Evolutionary conservation across 75 land plant species (phyloP).

Genomic region (Pinus albicaulis): DNA sequence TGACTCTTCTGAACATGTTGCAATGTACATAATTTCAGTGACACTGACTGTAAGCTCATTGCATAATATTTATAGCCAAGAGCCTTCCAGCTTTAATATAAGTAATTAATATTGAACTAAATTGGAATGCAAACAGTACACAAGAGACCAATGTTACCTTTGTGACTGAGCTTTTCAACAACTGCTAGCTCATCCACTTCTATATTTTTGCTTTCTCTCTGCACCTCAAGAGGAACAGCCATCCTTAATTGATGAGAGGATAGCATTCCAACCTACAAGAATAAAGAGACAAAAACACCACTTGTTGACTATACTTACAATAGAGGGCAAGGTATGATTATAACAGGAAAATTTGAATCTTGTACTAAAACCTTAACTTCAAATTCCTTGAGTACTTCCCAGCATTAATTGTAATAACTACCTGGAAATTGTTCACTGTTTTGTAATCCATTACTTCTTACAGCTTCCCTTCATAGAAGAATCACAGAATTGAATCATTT

Average conservation of each 20-base stretch:
- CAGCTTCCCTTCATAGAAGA: neutral
- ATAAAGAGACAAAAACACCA: neutral
- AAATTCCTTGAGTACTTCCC: neutral
- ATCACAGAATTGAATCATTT: neutral
- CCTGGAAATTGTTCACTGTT: neutral
- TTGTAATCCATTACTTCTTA: neutral
- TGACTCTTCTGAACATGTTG: neutral
- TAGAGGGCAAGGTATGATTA: no score
- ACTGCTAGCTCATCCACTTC: conserved; percentile 6
- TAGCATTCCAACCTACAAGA: neutral
- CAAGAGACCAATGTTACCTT: neutral
- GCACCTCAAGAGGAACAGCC: neutral
- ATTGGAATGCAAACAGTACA: neutral
- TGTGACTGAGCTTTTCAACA: neutral
- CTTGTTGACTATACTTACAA: neutral
- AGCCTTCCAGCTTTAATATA: neutral
- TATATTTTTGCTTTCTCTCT: conserved; percentile 5
- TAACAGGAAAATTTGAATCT: neutral
- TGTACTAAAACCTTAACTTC: neutral
- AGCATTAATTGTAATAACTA: neutral
- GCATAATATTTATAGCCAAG: no score
- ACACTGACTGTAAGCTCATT: no score
- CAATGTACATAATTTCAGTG: neutral
- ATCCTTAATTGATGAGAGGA: conserved; percentile 1
- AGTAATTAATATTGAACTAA: neutral